phyloP scores from a whole-genome alignment of 1,284 basidiomycete species.

The Trichosporon sp. region DNA sequence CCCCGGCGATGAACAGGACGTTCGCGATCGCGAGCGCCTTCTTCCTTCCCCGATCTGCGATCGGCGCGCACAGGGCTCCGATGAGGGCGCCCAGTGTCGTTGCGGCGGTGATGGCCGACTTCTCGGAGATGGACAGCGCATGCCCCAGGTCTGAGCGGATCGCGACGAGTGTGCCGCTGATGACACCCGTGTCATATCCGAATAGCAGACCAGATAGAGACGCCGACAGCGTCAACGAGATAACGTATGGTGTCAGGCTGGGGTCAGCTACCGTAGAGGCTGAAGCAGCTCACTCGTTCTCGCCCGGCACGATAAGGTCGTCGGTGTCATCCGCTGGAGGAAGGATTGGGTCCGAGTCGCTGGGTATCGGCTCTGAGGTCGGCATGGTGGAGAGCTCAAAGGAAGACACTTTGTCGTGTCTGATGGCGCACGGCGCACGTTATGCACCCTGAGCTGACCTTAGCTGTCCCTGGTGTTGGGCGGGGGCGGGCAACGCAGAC shows the following conservation, averaged over 20 bases:
- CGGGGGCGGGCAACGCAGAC: not conserved
- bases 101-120: conserved; percentile 77
- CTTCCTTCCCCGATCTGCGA: conserved; percentile 71
- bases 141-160: conserved; percentile 70
- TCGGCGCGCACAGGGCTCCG: conserved; percentile 69
- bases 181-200: conserved; percentile 78
- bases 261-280: not conserved
- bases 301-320: conserved; percentile 37
- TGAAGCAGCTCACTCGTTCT: conserved; percentile 32
- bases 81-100: conserved; percentile 77
- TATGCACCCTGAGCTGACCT: not conserved
- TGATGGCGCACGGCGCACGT: not conserved
- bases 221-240: conserved; percentile 40
- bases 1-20: conserved; percentile 73
- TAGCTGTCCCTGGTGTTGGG: not conserved
- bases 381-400: conserved; percentile 2
- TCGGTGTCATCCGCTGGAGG: not conserved
- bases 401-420: not conserved
- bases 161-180: conserved; percentile 66
- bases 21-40: conserved; percentile 71
- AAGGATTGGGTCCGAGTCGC: not conserved
- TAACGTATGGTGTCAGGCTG: conserved; percentile 44
- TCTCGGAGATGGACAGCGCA: conserved; percentile 66
- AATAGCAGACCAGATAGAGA: conserved; percentile 74
- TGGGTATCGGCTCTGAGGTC: not conserved